These are phyloP conservation scores for Mollisia scopiformis DNA, from an alignment of 2,329 filamentous ascomycete species.

Conservation along the genomic window DNA sequence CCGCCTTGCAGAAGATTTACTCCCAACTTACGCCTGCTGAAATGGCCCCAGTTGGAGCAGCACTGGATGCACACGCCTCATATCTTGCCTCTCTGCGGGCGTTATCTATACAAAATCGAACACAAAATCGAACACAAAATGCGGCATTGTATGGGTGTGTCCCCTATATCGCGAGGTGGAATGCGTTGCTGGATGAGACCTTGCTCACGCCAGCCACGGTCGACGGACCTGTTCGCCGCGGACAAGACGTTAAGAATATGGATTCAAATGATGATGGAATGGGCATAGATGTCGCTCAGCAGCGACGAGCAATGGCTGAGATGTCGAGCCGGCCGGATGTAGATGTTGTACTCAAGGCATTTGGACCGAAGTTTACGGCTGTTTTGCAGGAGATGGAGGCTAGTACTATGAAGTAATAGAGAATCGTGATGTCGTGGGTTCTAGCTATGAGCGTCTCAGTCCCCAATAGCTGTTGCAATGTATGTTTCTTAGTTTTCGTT, in stretches of 20 bases:
- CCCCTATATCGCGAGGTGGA: not conserved
- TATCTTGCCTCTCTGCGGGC: conserved; percentile 62
- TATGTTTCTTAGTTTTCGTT: too few relatives aligned
- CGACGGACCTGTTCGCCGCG: not conserved
- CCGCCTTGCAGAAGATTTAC: too few relatives aligned
- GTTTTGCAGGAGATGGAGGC: too few relatives aligned
- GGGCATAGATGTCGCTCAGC: not conserved
- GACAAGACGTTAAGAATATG: not conserved
- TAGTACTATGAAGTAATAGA: too few relatives aligned
- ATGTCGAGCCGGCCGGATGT: not conserved
- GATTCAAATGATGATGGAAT: not conserved
- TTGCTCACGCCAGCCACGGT: not conserved
- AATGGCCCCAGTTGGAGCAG: conserved; percentile 48
- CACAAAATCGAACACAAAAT: not conserved
- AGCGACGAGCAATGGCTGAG: not conserved
- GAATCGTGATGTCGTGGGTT: too few relatives aligned
- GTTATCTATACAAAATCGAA: not conserved
- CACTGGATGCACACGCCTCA: conserved; percentile 61
- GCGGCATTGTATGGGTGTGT: not conserved
- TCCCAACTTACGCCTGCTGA: too few relatives aligned
- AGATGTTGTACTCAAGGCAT: not conserved
- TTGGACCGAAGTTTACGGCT: too few relatives aligned
- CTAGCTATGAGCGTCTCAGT: too few relatives aligned
- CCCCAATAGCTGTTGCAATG: too few relatives aligned
- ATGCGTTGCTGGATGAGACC: not conserved